A percentile compares a stretch with the other conserved stretches of the same genome.
Evolutionary conservation across 306 rosid genomes (phyloP).

Genomic region (Nissolia schottii): DNA sequence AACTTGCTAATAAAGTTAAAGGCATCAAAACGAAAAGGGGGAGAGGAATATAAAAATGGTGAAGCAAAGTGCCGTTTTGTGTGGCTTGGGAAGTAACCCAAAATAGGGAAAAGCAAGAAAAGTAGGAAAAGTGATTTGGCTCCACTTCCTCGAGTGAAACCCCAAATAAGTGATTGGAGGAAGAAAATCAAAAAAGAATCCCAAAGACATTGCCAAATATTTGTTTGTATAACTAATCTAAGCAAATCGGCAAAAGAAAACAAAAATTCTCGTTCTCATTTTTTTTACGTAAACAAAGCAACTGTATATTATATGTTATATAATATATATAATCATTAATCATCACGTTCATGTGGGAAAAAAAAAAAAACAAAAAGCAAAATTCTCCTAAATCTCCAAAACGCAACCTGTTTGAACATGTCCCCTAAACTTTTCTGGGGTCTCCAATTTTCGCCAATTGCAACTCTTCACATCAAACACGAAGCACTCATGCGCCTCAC

Average conservation of each 20-base stretch:
- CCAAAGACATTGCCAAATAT: background rate
- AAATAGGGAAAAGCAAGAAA: background rate
- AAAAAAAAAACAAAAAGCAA: background rate
- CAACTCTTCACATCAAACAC: conserved; percentile 18
- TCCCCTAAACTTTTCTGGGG: conserved; percentile 32
- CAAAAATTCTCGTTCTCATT: background rate
- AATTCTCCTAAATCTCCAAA: conserved; percentile 37
- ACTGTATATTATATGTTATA: background rate
- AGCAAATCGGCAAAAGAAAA: background rate
- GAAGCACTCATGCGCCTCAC: conserved; percentile 42
- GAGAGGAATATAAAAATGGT: too few species aligned
- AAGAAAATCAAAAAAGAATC: background rate
- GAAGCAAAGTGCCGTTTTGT: background rate
- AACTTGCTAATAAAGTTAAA: background rate
- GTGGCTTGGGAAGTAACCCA: background rate
- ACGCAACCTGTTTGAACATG: conserved; percentile 67
- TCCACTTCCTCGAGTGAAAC: background rate
- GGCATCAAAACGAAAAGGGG: too few species aligned
- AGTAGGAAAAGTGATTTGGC: background rate
- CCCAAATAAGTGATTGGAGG: background rate
- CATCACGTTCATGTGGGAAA: background rate
- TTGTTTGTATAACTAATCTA: background rate
- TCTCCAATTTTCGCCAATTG: conserved; percentile 40
- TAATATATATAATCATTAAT: background rate
- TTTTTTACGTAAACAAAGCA: background rate